These are phyloP conservation scores for Termitomyces sp. DNA, from an alignment of 768 basidiomycete genomes.

Conservation along the genomic window DNA sequence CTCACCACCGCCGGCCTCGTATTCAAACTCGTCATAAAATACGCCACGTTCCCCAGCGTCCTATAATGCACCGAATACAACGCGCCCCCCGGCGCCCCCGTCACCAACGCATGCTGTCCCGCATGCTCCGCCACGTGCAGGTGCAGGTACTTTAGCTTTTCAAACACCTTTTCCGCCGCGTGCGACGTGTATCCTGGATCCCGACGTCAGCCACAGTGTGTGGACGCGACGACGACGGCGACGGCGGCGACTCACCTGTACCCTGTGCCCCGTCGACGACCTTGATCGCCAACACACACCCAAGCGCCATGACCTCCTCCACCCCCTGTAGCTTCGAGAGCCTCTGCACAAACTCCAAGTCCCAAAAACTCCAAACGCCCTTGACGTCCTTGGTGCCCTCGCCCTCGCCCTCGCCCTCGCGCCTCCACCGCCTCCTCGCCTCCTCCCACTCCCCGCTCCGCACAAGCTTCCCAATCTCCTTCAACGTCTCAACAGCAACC, in stretches of 20 bases:
- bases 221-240: too few relatives aligned
- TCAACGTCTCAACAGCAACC: slow-evolving; percentile 79
- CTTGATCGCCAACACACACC: slow-evolving; percentile 80
- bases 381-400: slow-evolving; percentile 5
- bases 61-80: slow-evolving; percentile 76
- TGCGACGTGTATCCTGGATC: slow-evolving; percentile 51
- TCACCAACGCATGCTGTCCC: slow-evolving; percentile 13
- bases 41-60: slow-evolving; percentile 88
- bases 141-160: slow-evolving; percentile 35
- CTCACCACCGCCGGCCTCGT: slow-evolving; percentile 51
- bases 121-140: slow-evolving; percentile 15
- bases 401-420: background rate
- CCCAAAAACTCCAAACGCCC: slow-evolving; percentile 85
- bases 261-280: slow-evolving; percentile 49
- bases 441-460: slow-evolving; percentile 50
- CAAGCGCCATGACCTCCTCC: slow-evolving; percentile 80
- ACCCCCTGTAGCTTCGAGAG: slow-evolving; percentile 56
- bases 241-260: slow-evolving; percentile 30
- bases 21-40: slow-evolving; percentile 88
- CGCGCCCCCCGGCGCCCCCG: slow-evolving; percentile 45
- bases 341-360: slow-evolving; percentile 58
- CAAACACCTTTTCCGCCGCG: slow-evolving; percentile 59
- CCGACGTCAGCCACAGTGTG: background rate
- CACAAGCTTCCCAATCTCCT: slow-evolving; percentile 51
- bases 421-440: slow-evolving; percentile 58